Evolutionary conservation across 2,329 filamentous ascomycete species (phyloP), one percentile per base, ranked within the genome.

Genomic region (Sordariomycetes sp.): DNA sequence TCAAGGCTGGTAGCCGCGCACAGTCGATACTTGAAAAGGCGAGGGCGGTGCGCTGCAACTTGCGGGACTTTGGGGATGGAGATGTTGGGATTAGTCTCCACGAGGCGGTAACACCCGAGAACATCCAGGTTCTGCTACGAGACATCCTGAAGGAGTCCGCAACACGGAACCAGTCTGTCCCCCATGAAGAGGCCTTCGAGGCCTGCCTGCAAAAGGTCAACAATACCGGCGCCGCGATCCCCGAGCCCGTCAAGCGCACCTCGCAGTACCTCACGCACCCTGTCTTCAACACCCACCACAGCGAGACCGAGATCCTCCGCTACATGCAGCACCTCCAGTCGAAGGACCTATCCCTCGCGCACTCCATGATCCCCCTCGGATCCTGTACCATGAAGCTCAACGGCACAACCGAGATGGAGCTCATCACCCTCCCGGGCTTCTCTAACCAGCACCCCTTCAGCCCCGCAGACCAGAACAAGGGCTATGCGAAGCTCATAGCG

Each of bases 351-450:
- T 97, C 93, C 1, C 79, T 97, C 5, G 89, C 92, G 2, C 93
- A 97, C 74, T 97, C 92, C 18, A 97, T 97, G 93, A 97, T 97
- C 61, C 91, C 93, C 2, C 82, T 97, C 1, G 93, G 93, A 22
- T 97, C 93, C 1, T 97, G 93, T 78, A 97, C 93, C 16, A 97
- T 97, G 93, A 97, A 97, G 79, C 84, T 97, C 57, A 97, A 97
- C 70, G 89, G 88, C 50, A 94, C 92, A 3, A 89, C 89, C 0
- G 90, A 97, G 75, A 97, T 97, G 93, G 81, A 89, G 18, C 88
- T 92, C 8, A 80, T 97, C 58, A 89, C 89, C 1, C 87, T 85
- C 73, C 83, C 86, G 1, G 83, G 86, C 55, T 90, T 92, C 67
- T 81, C 88, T 50, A 83, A 87, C 61, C 79, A 96, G 37, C 93